Percentiles rank a stretch among this genome's conserved stretches.
Conservation (phyloP, 306 rosid species). For the Nissolia schottii region DNA sequence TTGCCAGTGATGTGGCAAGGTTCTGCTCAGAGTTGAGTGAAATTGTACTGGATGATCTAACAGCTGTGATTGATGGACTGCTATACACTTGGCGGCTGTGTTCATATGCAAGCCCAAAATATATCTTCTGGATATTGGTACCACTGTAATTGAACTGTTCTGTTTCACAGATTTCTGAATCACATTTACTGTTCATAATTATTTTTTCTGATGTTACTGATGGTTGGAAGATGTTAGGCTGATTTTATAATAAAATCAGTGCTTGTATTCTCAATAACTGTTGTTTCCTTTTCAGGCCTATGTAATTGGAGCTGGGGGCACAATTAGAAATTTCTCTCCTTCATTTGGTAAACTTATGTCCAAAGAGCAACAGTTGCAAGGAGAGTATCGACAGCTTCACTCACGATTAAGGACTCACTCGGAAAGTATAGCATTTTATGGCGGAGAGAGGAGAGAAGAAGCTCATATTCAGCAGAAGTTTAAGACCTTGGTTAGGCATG, state of each 20-base stretch:
- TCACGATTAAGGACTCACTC: conserved; percentile 83
- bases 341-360: conserved; percentile 83
- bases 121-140: conserved; percentile 87
- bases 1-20: conserved; percentile 80
- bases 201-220: not conserved
- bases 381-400: conserved; percentile 84
- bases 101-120: conserved; percentile 91
- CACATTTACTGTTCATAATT: not conserved
- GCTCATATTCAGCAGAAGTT: conserved; percentile 73
- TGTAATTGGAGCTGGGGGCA: conserved; percentile 66
- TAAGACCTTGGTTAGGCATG: conserved; percentile 48
- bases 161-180: not conserved
- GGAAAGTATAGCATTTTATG: conserved; percentile 90
- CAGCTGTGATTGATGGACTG: conserved; percentile 75
- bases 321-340: conserved; percentile 81
- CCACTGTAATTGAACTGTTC: conserved; percentile 16
- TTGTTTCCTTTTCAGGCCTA: conserved; percentile 56
- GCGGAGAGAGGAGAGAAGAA: conserved; percentile 82
- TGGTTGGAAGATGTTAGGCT: not conserved
- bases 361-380: conserved; percentile 77
- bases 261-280: conserved; percentile 20
- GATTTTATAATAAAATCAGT: not conserved
- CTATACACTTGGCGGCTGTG: conserved; percentile 83
- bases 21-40: conserved; percentile 90
- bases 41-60: conserved; percentile 75